phyloP scores from a whole-genome alignment of 2,329 filamentous ascomycete genomes.

The Calonectria pseudoturangicola region DNA sequence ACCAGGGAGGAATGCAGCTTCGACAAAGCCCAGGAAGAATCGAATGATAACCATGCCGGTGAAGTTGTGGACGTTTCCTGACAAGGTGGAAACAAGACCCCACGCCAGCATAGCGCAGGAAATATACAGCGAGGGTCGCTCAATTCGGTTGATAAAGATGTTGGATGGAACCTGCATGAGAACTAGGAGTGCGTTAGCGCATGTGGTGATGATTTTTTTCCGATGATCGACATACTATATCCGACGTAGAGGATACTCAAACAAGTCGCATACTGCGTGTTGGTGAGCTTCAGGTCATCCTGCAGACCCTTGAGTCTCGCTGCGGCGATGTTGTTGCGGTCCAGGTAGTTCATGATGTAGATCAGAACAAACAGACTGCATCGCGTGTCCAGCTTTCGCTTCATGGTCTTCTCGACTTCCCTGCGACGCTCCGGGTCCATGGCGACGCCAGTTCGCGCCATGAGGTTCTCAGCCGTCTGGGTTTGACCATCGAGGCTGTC shows the following conservation, averaged over 20 bases:
- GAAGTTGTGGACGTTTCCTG: conserved; percentile 71
- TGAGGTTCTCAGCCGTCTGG: neutral
- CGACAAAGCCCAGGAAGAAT: conserved; percentile 77
- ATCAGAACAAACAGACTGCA: conserved; percentile 82
- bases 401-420: conserved; percentile 77
- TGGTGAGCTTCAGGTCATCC: conserved; percentile 72
- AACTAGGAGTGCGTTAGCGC: conserved; percentile 52
- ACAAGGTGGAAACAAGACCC: conserved; percentile 76
- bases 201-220: neutral
- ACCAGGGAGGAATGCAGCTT: conserved; percentile 79
- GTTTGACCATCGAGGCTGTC: conserved; percentile 30
- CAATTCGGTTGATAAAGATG: conserved; percentile 74
- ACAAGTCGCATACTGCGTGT: conserved; percentile 78
- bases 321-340: conserved; percentile 81
- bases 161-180: conserved; percentile 78
- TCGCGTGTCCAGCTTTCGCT: conserved; percentile 82
- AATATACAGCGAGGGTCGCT: conserved; percentile 71
- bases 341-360: conserved; percentile 84
- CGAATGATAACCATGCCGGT: conserved; percentile 72
- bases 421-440: conserved; percentile 69
- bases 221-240: conserved; percentile 61
- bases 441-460: neutral
- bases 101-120: conserved; percentile 73
- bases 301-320: conserved; percentile 80
- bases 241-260: conserved; percentile 80